Evolutionary conservation across 352 stramenopile species (phyloP).

Genomic region (Globisporangium takayamanum): DNA sequence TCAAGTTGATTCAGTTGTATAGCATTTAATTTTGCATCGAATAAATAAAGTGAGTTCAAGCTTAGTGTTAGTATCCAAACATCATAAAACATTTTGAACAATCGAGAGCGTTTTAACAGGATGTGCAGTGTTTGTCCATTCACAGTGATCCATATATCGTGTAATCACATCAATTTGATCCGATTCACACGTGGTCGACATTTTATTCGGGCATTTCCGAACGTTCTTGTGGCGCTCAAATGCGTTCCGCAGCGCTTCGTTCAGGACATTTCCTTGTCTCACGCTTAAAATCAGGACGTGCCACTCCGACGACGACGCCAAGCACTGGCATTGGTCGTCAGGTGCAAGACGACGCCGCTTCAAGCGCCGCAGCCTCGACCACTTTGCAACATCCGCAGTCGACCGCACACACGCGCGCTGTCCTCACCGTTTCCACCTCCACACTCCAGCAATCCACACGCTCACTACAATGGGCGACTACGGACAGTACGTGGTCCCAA

Average conservation of each 20-base stretch:
- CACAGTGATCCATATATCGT: too few relatives aligned
- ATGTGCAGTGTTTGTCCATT: too few relatives aligned
- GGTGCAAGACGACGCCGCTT: too few relatives aligned
- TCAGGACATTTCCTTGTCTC: not conserved
- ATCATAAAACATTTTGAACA: not conserved
- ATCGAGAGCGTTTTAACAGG: too few relatives aligned
- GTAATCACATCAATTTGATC: not conserved
- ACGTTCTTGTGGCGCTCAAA: slow-evolving; percentile 11
- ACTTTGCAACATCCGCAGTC: slow-evolving; percentile 2
- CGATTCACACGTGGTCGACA: not conserved
- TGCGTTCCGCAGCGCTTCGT: slow-evolving; percentile 7
- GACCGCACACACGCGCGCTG: too few relatives aligned
- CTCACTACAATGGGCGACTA: slow-evolving; percentile 69
- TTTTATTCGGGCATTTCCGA: not conserved
- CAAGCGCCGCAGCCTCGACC: not conserved
- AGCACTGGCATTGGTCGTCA: too few relatives aligned
- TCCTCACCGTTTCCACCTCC: not conserved
- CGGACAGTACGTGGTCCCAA: slow-evolving; percentile 78
- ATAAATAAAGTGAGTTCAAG: too few relatives aligned
- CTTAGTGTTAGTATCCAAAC: not conserved
- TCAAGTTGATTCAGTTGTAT: too few relatives aligned
- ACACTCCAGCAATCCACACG: not conserved
- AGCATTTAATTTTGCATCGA: too few relatives aligned
- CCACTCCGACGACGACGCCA: slow-evolving; percentile 5
- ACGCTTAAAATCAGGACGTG: slow-evolving; percentile 6